These are phyloP conservation scores for Colletotrichum sp. DNA, from an alignment of 2,329 filamentous ascomycete species.

Conservation along the genomic window DNA sequence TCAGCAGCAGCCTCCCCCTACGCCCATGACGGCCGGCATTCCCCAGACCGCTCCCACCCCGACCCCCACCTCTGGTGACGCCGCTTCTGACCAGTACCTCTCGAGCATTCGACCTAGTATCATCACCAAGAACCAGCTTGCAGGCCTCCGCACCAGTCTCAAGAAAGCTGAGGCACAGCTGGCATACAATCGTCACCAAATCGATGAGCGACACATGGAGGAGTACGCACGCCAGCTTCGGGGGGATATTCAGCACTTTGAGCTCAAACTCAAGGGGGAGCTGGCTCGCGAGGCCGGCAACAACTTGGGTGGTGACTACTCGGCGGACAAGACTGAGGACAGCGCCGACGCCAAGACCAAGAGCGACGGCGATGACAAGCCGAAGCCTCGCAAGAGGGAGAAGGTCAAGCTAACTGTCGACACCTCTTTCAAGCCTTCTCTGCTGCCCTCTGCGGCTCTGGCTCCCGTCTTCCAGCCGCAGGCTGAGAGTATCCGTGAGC, in stretches of 20 bases:
- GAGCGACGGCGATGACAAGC: background rate
- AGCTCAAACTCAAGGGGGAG: conserved; percentile 49
- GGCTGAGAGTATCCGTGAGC: background rate
- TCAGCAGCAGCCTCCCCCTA: conserved; percentile 1
- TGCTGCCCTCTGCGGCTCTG: conserved; percentile 51
- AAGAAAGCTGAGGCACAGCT: conserved; percentile 63
- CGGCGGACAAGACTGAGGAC: conserved; percentile 32
- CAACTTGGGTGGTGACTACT: conserved; percentile 33
- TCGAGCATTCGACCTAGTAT: conserved; percentile 67
- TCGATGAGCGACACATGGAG: conserved; percentile 60
- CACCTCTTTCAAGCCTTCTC: conserved; percentile 32
- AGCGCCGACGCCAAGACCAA: background rate
- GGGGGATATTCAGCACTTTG: conserved; percentile 55
- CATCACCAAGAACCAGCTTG: conserved; percentile 65
- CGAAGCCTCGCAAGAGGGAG: background rate
- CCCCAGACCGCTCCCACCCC: background rate
- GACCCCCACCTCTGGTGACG: background rate
- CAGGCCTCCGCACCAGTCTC: conserved; percentile 55
- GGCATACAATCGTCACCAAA: conserved; percentile 66
- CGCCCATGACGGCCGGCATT: background rate
- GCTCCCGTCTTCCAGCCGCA: conserved; percentile 56
- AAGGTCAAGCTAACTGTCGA: conserved; percentile 7
- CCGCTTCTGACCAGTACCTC: conserved; percentile 26
- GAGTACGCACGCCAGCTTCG: conserved; percentile 44
- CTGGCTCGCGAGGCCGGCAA: conserved; percentile 44